phyloP scores from a whole-genome alignment of 2,329 filamentous ascomycete species.

The Plenodomus lindquistii region DNA sequence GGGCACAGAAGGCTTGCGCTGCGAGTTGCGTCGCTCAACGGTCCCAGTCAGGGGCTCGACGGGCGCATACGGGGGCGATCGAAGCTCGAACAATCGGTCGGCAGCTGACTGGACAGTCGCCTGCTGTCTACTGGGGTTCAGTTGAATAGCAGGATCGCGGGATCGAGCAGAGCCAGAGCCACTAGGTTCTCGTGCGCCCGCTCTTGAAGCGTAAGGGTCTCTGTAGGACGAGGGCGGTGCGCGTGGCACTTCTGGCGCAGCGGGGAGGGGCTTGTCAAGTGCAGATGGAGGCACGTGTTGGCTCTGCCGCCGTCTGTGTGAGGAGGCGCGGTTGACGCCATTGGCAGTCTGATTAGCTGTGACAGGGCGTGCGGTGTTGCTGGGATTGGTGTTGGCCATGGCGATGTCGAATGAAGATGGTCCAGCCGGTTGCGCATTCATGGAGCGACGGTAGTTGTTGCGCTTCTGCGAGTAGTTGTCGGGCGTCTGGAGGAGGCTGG shows the following conservation, averaged over 20 bases:
- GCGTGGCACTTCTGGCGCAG: slow-evolving; percentile 65
- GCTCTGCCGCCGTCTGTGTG: slow-evolving; percentile 37
- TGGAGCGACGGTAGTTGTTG: slow-evolving; percentile 38
- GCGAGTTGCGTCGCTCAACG: slow-evolving; percentile 26
- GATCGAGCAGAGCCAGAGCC: slow-evolving; percentile 27
- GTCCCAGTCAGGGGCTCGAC: slow-evolving; percentile 33
- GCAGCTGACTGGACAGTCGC: slow-evolving; percentile 39
- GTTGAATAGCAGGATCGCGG: slow-evolving; percentile 39
- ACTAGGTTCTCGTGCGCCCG: slow-evolving; percentile 17
- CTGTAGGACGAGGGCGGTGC: slow-evolving; percentile 51
- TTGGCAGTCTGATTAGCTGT: slow-evolving; percentile 20
- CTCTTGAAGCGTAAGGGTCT: slow-evolving; percentile 42
- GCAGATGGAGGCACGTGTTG: slow-evolving; percentile 34
- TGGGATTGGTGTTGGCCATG: slow-evolving; percentile 25
- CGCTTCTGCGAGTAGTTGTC: slow-evolving; percentile 39
- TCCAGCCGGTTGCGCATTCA: slow-evolving; percentile 30
- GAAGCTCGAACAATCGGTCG: slow-evolving; percentile 36
- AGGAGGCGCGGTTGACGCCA: slow-evolving; percentile 26
- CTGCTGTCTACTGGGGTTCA: slow-evolving; percentile 41
- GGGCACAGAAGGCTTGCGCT: slow-evolving; percentile 63
- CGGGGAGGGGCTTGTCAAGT: slow-evolving; percentile 32
- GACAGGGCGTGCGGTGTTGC: slow-evolving; percentile 33
- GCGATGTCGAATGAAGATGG: slow-evolving; percentile 16
- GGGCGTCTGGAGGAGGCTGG: slow-evolving; percentile 25
- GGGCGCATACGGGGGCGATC: slow-evolving; percentile 36